Evolutionary conservation across 179 eudicot genomes (phyloP).

Genomic region (Gypsophila paniculata): DNA sequence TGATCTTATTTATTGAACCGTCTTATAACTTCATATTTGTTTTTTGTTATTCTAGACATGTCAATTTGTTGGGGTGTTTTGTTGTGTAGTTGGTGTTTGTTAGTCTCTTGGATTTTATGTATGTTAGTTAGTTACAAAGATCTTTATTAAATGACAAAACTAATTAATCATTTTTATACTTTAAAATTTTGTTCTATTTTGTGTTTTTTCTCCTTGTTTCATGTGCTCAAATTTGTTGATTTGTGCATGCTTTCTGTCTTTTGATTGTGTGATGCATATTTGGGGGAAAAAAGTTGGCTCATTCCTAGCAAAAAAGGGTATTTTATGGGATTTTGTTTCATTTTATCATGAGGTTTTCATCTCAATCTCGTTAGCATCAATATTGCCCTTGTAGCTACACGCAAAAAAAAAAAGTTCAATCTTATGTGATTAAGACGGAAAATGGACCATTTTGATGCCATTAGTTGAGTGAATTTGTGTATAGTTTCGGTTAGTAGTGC

Average conservation of each 20-base stretch:
- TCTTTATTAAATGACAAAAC: background rate
- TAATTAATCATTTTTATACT: background rate
- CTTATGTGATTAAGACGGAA: conserved; percentile 7
- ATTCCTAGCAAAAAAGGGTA: too few relatives aligned
- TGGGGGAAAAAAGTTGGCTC: background rate
- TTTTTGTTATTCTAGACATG: background rate
- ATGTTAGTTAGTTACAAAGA: background rate
- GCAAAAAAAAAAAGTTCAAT: too few relatives aligned
- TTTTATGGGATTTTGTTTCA: too few relatives aligned
- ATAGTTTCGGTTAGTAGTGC: background rate
- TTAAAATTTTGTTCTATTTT: background rate
- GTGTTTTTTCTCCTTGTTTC: background rate
- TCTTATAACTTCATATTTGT: background rate
- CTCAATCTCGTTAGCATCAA: too few relatives aligned
- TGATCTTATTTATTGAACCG: background rate
- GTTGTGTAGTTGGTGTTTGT: conserved; percentile 1
- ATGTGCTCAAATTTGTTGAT: conserved; percentile 5
- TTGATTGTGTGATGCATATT: background rate
- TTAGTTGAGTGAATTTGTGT: background rate
- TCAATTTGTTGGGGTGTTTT: background rate
- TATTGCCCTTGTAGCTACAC: too few relatives aligned
- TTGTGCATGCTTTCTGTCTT: background rate
- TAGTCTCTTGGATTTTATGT: background rate
- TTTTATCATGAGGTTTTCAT: too few relatives aligned
- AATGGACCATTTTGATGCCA: background rate